These are phyloP conservation scores for Pseudogymnoascus sp. DNA, from an alignment of 2,329 filamentous ascomycete genomes.

Conservation along the genomic window DNA sequence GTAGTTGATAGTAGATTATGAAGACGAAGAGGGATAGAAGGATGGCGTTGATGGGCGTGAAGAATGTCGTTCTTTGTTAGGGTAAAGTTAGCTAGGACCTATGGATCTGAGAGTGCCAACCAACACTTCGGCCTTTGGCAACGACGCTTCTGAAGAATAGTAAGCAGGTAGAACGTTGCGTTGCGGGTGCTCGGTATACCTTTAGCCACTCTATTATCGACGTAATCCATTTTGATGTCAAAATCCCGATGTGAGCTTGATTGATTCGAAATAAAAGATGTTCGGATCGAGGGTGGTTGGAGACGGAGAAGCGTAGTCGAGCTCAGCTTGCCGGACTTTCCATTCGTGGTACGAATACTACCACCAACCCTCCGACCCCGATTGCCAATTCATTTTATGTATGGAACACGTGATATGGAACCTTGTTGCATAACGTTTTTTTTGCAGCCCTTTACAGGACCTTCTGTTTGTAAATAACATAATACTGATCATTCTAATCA, in stretches of 20 bases:
- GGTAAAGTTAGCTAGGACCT: neutral
- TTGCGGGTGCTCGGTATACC: constrained; percentile 16
- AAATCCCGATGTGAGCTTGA: neutral
- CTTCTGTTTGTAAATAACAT: neutral
- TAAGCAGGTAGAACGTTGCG: constrained; percentile 3
- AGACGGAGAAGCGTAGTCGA: neutral
- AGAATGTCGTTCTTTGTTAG: constrained; percentile 30
- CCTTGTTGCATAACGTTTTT: neutral
- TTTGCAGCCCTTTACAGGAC: neutral
- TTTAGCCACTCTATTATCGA: constrained; percentile 30
- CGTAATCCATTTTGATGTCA: constrained; percentile 27
- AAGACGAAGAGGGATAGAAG: constrained; percentile 50
- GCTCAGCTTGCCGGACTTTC: neutral
- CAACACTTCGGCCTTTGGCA: constrained; percentile 27
- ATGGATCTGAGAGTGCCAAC: constrained; percentile 10
- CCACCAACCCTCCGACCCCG: neutral
- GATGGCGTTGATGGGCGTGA: constrained; percentile 58
- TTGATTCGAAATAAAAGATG: neutral
- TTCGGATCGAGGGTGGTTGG: neutral
- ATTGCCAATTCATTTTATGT: neutral
- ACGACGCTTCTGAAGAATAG: constrained; percentile 21
- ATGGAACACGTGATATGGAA: neutral
- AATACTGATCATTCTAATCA: neutral
- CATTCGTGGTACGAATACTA: neutral
- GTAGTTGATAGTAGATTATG: constrained; percentile 50